phyloP scores from a whole-genome alignment of 2,329 filamentous ascomycete species.

The Waltergamsia citrina region DNA sequence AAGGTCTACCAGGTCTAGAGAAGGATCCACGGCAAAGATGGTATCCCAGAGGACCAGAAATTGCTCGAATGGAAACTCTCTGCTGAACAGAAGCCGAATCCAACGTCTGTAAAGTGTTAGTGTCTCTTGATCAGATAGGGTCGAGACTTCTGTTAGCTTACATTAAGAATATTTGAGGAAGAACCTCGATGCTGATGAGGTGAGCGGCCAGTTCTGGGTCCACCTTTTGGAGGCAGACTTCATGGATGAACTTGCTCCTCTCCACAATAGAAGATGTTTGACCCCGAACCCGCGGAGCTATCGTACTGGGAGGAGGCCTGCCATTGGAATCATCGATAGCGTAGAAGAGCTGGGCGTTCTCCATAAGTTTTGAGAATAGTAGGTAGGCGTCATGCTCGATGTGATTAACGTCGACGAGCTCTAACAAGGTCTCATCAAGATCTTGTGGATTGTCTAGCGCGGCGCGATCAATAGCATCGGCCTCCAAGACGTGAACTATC shows the following conservation, averaged over 20 bases:
- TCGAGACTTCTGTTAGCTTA: slow-evolving; percentile 22
- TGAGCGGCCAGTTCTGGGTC: slow-evolving; percentile 80
- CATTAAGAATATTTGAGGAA: slow-evolving; percentile 97
- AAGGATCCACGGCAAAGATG: slow-evolving; percentile 78
- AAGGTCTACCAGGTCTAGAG: slow-evolving; percentile 72
- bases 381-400: slow-evolving; percentile 88
- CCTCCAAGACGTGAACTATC: slow-evolving; percentile 73
- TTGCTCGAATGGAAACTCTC: slow-evolving; percentile 85
- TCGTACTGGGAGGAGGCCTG: not conserved
- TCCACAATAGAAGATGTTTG: slow-evolving; percentile 59
- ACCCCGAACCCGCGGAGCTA: slow-evolving; percentile 15
- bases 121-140: not conserved
- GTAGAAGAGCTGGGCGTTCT: slow-evolving; percentile 77
- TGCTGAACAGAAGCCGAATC: slow-evolving; percentile 85
- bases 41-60: slow-evolving; percentile 83
- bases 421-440: slow-evolving; percentile 45
- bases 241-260: slow-evolving; percentile 79
- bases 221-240: slow-evolving; percentile 64
- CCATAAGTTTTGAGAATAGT: slow-evolving; percentile 81
- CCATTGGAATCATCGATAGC: slow-evolving; percentile 24
- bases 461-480: slow-evolving; percentile 61
- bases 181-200: slow-evolving; percentile 71
- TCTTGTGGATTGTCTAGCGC: slow-evolving; percentile 27
- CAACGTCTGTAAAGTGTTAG: slow-evolving; percentile 59
- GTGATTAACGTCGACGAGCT: slow-evolving; percentile 61